Conservation (phyloP, 164 flowering plant genomes). For the Liquidambar formosana region DNA sequence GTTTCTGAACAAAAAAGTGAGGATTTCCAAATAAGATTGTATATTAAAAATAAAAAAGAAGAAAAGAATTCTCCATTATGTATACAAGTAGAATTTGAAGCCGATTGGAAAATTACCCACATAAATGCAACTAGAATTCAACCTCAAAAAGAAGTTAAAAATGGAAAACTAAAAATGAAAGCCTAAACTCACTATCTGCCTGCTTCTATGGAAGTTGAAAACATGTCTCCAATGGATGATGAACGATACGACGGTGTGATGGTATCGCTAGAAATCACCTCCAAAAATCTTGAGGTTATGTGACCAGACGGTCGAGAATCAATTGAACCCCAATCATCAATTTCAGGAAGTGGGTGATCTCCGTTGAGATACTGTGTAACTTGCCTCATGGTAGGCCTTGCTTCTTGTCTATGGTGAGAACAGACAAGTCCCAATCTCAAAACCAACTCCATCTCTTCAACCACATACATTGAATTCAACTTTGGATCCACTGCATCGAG, state of each 20-base stretch:
- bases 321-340: conserved; percentile 13
- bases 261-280: conserved; percentile 20
- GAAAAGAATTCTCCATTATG: too few species aligned
- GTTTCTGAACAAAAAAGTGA: too few species aligned
- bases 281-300: conserved; percentile 11
- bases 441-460: conserved; percentile 42
- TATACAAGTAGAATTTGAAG: too few species aligned
- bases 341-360: conserved; percentile 37
- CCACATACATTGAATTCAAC: conserved; percentile 19
- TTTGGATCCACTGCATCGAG: conserved; percentile 37
- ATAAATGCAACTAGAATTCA: too few species aligned
- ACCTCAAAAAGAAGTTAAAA: too few species aligned
- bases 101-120: too few species aligned
- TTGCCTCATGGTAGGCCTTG: conserved; percentile 55
- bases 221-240: conserved; percentile 10
- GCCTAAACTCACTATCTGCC: too few species aligned
- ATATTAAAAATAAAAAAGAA: too few species aligned
- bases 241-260: conserved; percentile 11
- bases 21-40: too few species aligned
- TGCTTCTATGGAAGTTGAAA: conserved; percentile 17
- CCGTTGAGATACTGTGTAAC: conserved; percentile 42
- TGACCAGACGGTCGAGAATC: conserved; percentile 4
- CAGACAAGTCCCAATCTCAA: conserved; percentile 53
- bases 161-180: neutral
- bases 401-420: conserved; percentile 32